phyloP scores from a whole-genome alignment of 768 basidiomycete species.

The Naganishia antarctica region DNA sequence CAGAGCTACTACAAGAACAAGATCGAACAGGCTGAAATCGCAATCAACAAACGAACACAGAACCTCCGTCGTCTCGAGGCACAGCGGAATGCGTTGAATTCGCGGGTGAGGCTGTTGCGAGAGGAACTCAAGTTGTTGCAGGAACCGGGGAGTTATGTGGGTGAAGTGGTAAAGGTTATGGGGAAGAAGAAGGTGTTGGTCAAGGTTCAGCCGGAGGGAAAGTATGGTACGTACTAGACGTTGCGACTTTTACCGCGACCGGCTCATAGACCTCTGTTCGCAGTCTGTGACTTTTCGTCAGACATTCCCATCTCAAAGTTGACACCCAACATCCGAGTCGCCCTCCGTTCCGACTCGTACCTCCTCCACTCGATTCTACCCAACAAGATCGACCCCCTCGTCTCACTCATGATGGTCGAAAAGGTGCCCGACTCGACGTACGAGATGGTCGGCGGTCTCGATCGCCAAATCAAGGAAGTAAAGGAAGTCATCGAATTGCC shows the following conservation, averaged over 20 bases:
- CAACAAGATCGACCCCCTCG: constrained; percentile 96
- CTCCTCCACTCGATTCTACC: constrained; percentile 94
- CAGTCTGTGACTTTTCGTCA: constrained; percentile 88
- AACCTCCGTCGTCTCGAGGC: constrained; percentile 92
- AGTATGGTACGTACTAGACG: constrained; percentile 97
- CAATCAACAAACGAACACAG: constrained; percentile 94
- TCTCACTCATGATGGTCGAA: constrained; percentile 99
- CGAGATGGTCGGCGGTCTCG: constrained; percentile 98
- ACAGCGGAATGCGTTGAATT: constrained; percentile 93
- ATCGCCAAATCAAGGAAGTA: constrained; percentile 97
- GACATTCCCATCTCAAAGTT: constrained; percentile 76
- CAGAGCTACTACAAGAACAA: constrained; percentile 80
- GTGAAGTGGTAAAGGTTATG: constrained; percentile 97
- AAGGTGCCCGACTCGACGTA: constrained; percentile 99
- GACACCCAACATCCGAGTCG: constrained; percentile 82
- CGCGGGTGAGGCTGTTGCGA: constrained; percentile 79
- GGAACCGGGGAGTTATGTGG: constrained; percentile 95
- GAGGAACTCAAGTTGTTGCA: constrained; percentile 90
- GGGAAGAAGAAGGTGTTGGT: constrained; percentile 98
- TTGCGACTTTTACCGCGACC: too few relatives aligned
- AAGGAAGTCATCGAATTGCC: constrained; percentile 98
- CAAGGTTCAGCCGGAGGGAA: constrained; percentile 97
- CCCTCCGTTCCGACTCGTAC: constrained; percentile 92
- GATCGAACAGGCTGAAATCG: constrained; percentile 84
- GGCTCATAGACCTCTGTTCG: too few relatives aligned